Conservation (phyloP, 495 filamentous ascomycete species). For the Pseudomonodictys pantanalensis region DNA sequence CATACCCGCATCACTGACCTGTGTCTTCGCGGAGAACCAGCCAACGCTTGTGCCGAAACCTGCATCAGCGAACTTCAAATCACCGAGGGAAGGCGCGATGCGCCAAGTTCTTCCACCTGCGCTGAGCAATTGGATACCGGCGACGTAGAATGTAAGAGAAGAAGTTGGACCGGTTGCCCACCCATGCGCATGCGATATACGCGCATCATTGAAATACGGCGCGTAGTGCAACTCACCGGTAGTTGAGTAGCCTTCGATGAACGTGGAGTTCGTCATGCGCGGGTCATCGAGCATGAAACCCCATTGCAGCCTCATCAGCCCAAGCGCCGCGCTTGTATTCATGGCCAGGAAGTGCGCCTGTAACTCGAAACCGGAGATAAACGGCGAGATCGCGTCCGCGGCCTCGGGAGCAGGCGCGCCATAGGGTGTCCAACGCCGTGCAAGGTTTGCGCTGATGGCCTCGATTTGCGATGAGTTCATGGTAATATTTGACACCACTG, state of each 20-base stretch:
- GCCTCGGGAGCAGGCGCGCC: constrained; percentile 60
- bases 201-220: constrained; percentile 51
- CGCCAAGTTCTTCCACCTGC: constrained; percentile 52
- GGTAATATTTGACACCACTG: constrained; percentile 40
- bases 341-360: constrained; percentile 55
- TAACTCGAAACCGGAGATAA: constrained; percentile 60
- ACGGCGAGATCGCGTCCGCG: constrained; percentile 58
- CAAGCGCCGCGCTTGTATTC: constrained; percentile 49
- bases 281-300: constrained; percentile 60
- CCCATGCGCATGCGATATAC: constrained; percentile 59
- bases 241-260: constrained; percentile 57
- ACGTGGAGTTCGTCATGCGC: constrained; percentile 59
- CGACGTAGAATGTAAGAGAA: constrained; percentile 51
- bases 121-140: constrained; percentile 52
- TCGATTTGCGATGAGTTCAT: constrained; percentile 25
- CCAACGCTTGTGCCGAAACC: constrained; percentile 57
- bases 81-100: constrained; percentile 52
- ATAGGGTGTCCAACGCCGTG: constrained; percentile 54
- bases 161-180: constrained; percentile 61
- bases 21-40: constrained; percentile 46
- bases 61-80: constrained; percentile 51
- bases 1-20: constrained; percentile 43
- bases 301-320: constrained; percentile 59
- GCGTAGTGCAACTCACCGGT: constrained; percentile 59
- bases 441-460: constrained; percentile 48